phyloP scores from a whole-genome alignment of 208 protist genomes.

The Polymyxa betae region DNA sequence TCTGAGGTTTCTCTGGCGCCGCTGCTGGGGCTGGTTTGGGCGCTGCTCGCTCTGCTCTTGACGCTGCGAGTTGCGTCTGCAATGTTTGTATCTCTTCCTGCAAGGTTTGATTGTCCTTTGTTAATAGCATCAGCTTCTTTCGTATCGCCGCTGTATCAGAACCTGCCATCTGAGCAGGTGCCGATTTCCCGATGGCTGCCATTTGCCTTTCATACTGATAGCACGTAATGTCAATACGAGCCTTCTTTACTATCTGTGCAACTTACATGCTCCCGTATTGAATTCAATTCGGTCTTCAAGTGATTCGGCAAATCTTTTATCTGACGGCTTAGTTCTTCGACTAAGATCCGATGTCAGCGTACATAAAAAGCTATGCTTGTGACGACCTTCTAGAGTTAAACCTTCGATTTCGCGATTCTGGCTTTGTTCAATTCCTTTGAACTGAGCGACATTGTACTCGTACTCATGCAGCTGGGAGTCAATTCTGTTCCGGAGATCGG shows the following conservation, averaged over 20 bases:
- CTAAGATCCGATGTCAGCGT: neutral
- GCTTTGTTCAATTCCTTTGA: too few relatives aligned
- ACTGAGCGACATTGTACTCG: too few relatives aligned
- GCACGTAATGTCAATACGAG: neutral
- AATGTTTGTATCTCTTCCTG: neutral
- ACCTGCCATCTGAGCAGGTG: neutral
- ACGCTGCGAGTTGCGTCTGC: neutral
- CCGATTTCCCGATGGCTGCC: neutral
- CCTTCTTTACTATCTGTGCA: neutral
- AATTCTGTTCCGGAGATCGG: too few relatives aligned
- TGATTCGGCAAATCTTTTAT: neutral
- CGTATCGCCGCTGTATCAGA: neutral
- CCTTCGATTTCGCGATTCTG: too few relatives aligned
- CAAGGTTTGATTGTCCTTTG: neutral
- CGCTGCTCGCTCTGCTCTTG: neutral
- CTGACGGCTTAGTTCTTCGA: neutral
- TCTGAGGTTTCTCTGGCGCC: too few relatives aligned
- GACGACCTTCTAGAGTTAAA: neutral
- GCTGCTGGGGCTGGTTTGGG: too few relatives aligned
- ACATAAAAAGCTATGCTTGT: neutral
- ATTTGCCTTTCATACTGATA: neutral
- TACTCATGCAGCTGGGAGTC: too few relatives aligned
- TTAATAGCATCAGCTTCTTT: neutral
- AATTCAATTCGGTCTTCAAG: neutral
- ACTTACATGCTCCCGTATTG: neutral